phyloP scores from a whole-genome alignment of 2,329 filamentous ascomycete genomes.

The Chaetomiaceae sp. region DNA sequence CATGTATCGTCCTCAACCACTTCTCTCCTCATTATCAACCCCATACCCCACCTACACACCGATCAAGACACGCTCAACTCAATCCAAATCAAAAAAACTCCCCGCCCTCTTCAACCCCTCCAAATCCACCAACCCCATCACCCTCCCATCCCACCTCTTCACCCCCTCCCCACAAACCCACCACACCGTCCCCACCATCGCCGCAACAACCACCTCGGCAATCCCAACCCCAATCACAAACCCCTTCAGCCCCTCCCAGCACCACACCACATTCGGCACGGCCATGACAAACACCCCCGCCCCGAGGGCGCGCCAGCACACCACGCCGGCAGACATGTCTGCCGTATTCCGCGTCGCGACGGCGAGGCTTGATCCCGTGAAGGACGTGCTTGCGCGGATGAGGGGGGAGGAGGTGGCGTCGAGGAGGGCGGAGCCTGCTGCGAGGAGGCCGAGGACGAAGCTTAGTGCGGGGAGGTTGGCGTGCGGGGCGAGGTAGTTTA shows the following conservation, averaged over 20 bases:
- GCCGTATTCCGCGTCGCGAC: conserved; percentile 42
- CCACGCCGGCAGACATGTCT: conserved; percentile 45
- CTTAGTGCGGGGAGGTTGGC: conserved; percentile 41
- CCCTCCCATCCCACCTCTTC: conserved; percentile 41
- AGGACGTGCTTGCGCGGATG: conserved; percentile 45
- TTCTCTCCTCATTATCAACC: background rate
- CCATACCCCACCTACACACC: background rate
- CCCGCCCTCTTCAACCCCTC: conserved; percentile 38
- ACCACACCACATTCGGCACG: conserved; percentile 31
- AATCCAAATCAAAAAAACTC: conserved; percentile 33
- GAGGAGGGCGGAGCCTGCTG: conserved; percentile 39
- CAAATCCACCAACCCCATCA: conserved; percentile 46
- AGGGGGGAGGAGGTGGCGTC: conserved; percentile 40
- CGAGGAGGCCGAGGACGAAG: conserved; percentile 45
- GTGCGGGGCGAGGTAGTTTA: conserved; percentile 26
- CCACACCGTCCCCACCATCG: conserved; percentile 35
- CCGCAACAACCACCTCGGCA: conserved; percentile 38
- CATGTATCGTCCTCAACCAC: background rate
- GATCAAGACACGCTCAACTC: too few species aligned
- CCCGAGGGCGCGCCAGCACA: conserved; percentile 38
- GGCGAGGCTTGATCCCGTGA: conserved; percentile 45
- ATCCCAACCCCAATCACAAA: conserved; percentile 41
- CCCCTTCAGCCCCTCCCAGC: conserved; percentile 34
- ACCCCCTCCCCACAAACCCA: conserved; percentile 41
- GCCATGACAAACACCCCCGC: conserved; percentile 43